Percentiles rank a stretch among this genome's conserved stretches.
Evolutionary conservation across 2,329 filamentous ascomycete genomes (phyloP).

Genomic region (Stagonosporopsis vannaccii): DNA sequence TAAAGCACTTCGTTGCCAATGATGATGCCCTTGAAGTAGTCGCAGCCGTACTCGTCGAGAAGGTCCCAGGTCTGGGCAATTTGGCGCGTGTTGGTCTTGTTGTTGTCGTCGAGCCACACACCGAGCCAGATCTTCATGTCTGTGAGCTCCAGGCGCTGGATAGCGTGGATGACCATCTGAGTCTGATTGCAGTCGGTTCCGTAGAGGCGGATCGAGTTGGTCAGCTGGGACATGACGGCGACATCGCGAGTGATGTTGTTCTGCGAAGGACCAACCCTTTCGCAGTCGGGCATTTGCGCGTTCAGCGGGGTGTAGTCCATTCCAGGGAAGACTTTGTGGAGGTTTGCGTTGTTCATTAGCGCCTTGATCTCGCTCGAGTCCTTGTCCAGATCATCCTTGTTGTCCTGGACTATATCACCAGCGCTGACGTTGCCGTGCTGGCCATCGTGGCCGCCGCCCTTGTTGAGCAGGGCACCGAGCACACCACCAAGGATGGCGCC

Average conservation of each 20-base stretch:
- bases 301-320: constrained; percentile 96
- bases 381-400: constrained; percentile 75
- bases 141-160: constrained; percentile 75
- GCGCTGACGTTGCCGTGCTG: constrained; percentile 34
- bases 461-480: constrained; percentile 73
- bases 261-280: constrained; percentile 79
- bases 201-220: constrained; percentile 86
- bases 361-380: constrained; percentile 81
- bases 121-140: constrained; percentile 91
- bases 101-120: constrained; percentile 87
- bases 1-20: constrained; percentile 70
- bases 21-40: constrained; percentile 67
- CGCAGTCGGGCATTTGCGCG: constrained; percentile 85
- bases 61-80: constrained; percentile 84
- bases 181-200: constrained; percentile 98
- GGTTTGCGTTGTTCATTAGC: constrained; percentile 78
- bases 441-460: constrained; percentile 41
- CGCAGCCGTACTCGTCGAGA: constrained; percentile 65
- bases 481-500: constrained; percentile 77
- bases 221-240: constrained; percentile 87
- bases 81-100: constrained; percentile 84
- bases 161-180: constrained; percentile 86
- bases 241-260: constrained; percentile 94
- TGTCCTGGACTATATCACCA: constrained; percentile 64
- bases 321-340: constrained; percentile 93